Conservation (phyloP, 2,329 filamentous ascomycete genomes). For the Penicillium sp. region DNA sequence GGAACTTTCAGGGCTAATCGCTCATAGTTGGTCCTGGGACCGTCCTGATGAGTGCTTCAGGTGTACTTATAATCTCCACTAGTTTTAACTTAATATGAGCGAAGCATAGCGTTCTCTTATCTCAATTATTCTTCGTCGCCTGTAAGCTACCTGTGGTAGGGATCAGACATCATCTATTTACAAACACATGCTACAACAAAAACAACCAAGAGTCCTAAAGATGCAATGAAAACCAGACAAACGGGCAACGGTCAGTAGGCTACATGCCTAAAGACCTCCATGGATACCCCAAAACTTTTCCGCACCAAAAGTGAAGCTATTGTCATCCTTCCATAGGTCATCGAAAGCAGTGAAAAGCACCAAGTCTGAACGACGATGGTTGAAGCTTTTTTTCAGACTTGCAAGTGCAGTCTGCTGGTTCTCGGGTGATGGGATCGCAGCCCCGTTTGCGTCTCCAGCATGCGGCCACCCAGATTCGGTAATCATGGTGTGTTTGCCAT, state of each 20-base stretch:
- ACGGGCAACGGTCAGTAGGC: background rate
- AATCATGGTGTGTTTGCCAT: slow-evolving; percentile 66
- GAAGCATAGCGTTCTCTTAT: background rate
- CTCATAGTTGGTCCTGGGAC: background rate
- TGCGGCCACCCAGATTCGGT: slow-evolving; percentile 86
- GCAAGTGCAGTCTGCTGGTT: slow-evolving; percentile 68
- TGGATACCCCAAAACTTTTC: slow-evolving; percentile 76
- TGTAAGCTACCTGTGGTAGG: background rate
- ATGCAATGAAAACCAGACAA: background rate
- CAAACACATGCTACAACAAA: background rate
- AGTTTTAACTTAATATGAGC: background rate
- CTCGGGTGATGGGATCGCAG: slow-evolving; percentile 66
- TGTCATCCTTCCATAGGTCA: slow-evolving; percentile 73
- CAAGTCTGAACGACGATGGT: slow-evolving; percentile 42
- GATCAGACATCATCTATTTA: background rate
- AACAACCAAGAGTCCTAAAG: background rate
- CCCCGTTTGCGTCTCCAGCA: slow-evolving; percentile 64
- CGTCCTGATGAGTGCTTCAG: background rate
- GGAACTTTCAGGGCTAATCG: background rate
- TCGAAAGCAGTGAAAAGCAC: slow-evolving; percentile 80
- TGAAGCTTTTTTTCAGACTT: slow-evolving; percentile 64
- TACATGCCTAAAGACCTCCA: slow-evolving; percentile 2
- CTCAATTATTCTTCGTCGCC: background rate
- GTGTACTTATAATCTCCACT: background rate
- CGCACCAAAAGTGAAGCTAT: slow-evolving; percentile 63